These are phyloP conservation scores for Debaryomyces subglobosus DNA, from an alignment of 1,139 yeast genomes.

Conservation along the genomic window DNA sequence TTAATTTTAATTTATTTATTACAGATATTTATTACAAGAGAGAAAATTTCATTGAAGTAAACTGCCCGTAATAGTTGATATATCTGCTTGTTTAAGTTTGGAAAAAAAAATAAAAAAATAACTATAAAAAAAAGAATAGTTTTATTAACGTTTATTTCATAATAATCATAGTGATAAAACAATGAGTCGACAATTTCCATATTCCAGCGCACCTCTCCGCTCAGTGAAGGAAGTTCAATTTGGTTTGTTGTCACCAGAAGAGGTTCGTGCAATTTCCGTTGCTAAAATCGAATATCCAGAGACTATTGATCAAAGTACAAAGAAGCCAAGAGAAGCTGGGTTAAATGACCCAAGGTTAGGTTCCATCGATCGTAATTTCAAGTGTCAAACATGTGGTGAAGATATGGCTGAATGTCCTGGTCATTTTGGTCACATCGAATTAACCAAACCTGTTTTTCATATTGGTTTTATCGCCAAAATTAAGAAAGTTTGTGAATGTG, in stretches of 20 bases:
- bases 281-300: constrained; percentile 98
- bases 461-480: constrained; percentile 93
- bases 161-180: constrained; percentile 8
- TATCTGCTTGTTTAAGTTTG: constrained; percentile 3
- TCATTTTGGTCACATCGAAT: constrained; percentile 97
- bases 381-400: constrained; percentile 99
- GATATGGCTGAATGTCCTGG: constrained; percentile 99
- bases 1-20: constrained; percentile 2
- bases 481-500: constrained; percentile 93
- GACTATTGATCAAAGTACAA: constrained; percentile 96
- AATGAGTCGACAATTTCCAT: constrained; percentile 73
- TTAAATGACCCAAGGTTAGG: constrained; percentile 96
- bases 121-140: constrained; percentile 11
- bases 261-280: constrained; percentile 93
- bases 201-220: constrained; percentile 96
- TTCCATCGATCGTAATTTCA: constrained; percentile 93
- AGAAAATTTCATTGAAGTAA: not conserved
- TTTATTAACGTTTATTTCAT: constrained; percentile 6
- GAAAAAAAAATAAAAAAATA: constrained; percentile 8
- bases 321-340: constrained; percentile 95
- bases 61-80: constrained; percentile 1
- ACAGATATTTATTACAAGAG: constrained; percentile 5
- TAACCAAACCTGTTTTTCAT: constrained; percentile 98
- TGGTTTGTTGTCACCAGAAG: constrained; percentile 97
- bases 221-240: constrained; percentile 97